Base-by-base conservation (phyloP, 2,329 filamentous ascomycete genomes). In the Aspergillus fructus region DNA sequence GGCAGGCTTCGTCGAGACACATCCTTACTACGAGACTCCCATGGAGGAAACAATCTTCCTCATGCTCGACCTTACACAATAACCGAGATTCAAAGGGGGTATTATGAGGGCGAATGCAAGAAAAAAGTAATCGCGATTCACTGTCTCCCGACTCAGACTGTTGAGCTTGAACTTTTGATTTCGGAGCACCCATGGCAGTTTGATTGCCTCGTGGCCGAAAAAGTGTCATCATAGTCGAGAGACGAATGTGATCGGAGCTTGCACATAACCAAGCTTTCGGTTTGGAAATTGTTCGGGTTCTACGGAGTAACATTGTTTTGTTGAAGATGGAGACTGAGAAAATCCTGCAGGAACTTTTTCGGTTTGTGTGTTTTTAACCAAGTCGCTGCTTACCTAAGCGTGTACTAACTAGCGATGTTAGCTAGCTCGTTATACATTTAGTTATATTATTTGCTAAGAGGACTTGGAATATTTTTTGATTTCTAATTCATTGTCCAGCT, bases 21-120 rank as follows among this genome's bases (percentile, higher is more conserved):
- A 74, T 41, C 67, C 74, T 23, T 87, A 86, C 64, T 86, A 86
- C 68, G 76, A 83, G 13, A 85, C 80, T 34, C 82, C 82, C 5
- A 62, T 85, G 37, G 72, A 80, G 50, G 78, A 76, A 27, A 84
- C 83, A 6, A 71, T 81, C 15, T 87, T 85, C 64, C 71, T 86
- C 64, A 74, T 70, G 27, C 62, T 79, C 55, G 50, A 64, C 39
- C 24, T 65, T 13, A 53, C 39, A n/a, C 21, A 23, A 45, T 49
- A 39, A 39, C 27, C 27, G 24, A 3, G 9, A 12, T 39, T 23
- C 2, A 40, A 46, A 41, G 11, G 43, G 30, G 5, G 30, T 4
- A 37, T 11, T 30, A 37, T 37, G 3, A 37, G 11, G 4, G 33
- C 15, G 6, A 4, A 37, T 15, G 34, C 9, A 30, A 30, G n/a